Percentiles rank a stretch among this genome's conserved stretches.
phyloP scores from a whole-genome alignment of 2,329 filamentous ascomycete genomes.

The Aureobasidium melanogenum region DNA sequence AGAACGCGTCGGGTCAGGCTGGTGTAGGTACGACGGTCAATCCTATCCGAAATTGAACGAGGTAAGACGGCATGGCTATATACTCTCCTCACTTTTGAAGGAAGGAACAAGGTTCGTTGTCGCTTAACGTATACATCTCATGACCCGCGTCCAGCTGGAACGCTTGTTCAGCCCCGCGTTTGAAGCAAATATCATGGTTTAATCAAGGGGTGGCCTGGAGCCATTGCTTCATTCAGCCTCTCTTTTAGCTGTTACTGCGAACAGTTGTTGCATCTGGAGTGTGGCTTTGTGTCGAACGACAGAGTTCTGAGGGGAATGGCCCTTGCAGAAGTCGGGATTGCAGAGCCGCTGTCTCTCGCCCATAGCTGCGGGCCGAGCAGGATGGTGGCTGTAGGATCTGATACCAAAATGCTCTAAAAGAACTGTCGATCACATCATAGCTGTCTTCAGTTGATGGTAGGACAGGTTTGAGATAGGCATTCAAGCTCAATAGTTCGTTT shows the following conservation, averaged over 20 bases:
- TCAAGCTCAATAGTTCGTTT: neutral
- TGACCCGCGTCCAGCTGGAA: neutral
- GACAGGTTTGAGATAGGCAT: neutral
- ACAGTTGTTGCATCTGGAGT: neutral
- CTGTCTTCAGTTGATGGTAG: neutral
- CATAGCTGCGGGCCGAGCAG: neutral
- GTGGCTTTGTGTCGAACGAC: neutral
- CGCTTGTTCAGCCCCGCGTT: slow-evolving; percentile 6
- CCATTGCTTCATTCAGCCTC: neutral
- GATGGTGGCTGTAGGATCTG: neutral
- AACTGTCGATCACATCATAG: neutral
- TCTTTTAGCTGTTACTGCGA: neutral
- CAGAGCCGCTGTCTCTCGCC: neutral
- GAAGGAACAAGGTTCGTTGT: neutral
- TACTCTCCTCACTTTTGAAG: neutral
- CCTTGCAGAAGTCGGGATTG: neutral
- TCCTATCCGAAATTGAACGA: neutral
- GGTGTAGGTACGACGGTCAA: neutral
- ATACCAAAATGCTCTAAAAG: neutral
- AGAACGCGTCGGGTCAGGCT: neutral
- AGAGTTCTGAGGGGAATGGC: neutral
- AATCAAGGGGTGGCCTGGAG: neutral
- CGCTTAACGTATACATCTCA: slow-evolving; percentile 4
- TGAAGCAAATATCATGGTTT: neutral
- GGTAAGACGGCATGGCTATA: neutral